A percentile compares a stretch with the other conserved stretches of the same genome.
Evolutionary conservation across 2,329 filamentous ascomycete genomes (phyloP).

Genomic region (Sphaerulina vaccinii): DNA sequence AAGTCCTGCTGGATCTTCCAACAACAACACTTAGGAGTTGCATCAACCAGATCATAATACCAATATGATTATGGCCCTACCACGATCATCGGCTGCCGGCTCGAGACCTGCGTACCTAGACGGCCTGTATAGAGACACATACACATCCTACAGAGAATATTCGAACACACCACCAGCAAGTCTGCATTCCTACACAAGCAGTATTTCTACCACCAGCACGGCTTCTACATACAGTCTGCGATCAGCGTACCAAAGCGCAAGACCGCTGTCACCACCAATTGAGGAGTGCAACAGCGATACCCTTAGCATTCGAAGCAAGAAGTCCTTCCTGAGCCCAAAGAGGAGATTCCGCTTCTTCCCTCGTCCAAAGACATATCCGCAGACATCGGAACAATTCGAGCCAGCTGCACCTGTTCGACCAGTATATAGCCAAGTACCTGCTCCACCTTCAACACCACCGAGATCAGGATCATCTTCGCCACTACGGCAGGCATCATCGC

Average conservation of each 20-base stretch:
- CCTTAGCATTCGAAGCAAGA: slow-evolving; percentile 27
- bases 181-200: slow-evolving; percentile 33
- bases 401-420: slow-evolving; percentile 9
- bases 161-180: too few species aligned
- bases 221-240: slow-evolving; percentile 26
- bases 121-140: slow-evolving; percentile 30
- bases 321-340: slow-evolving; percentile 22
- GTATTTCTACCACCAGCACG: slow-evolving; percentile 28
- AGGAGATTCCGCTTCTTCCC: slow-evolving; percentile 24
- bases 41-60: slow-evolving; percentile 6
- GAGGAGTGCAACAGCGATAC: slow-evolving; percentile 28
- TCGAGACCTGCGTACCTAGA: slow-evolving; percentile 35
- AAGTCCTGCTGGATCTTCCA: slow-evolving; percentile 6
- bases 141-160: not conserved
- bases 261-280: slow-evolving; percentile 31
- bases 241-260: slow-evolving; percentile 19
- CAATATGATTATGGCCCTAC: slow-evolving; percentile 30
- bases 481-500: not conserved
- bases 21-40: not conserved
- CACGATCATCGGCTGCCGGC: slow-evolving; percentile 26
- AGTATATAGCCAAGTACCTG: slow-evolving; percentile 1
- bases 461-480: slow-evolving; percentile 15
- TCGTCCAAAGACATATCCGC: slow-evolving; percentile 29
- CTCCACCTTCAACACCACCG: slow-evolving; percentile 15
- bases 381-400: slow-evolving; percentile 17